Evolutionary conservation across 1,284 basidiomycete species (phyloP), one percentile per base, ranked within the genome.

Genomic region (Ustilago loliicola): DNA sequence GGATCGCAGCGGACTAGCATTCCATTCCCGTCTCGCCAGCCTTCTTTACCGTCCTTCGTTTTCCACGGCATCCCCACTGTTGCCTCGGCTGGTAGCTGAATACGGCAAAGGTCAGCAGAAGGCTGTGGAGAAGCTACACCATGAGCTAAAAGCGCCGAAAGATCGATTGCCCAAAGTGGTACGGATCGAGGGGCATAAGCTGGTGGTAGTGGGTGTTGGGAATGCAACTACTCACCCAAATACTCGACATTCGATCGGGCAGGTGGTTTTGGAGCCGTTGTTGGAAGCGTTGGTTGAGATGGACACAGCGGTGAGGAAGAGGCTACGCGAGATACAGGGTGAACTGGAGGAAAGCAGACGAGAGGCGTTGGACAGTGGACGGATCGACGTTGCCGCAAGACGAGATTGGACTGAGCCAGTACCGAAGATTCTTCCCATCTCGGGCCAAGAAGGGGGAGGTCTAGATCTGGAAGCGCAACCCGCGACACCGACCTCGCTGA

Each of bases 201-300:
- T 77, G 52, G 63, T 77, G 21, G 50, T 77, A n/a, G 55, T 66
- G 0, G 75, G 70, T 0, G 32, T 77, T 32, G 75, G 75, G 1
- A 77, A 77, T 34, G 61, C 66, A 15, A 60, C 54, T 11, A 77
- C 74, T n/a, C 75, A 77, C 67, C 75, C 75, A 7, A 19, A 66
- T 25, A 77, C 75, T 25, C 36, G 70, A 7, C 75, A 77, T 36
- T 58, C 52, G 27, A 72, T 77, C 11, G 75, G 75, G 5, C 75
- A 77, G 56, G 56, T 77, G 2, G 63, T 73, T 0, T 53, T 77
- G 5, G 66, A 77, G n/a, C 61, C 62, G 2, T 50, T 77, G 11
- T 48, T 72, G 1, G 1, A 25, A 7, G 23, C 36, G 6, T 17
- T 77, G 17, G 32, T 63, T 7, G 61, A 52, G 25, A 45, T 55